Evolutionary conservation across 495 filamentous ascomycete species (phyloP).

Genomic region (Glarea lozoyensis): DNA sequence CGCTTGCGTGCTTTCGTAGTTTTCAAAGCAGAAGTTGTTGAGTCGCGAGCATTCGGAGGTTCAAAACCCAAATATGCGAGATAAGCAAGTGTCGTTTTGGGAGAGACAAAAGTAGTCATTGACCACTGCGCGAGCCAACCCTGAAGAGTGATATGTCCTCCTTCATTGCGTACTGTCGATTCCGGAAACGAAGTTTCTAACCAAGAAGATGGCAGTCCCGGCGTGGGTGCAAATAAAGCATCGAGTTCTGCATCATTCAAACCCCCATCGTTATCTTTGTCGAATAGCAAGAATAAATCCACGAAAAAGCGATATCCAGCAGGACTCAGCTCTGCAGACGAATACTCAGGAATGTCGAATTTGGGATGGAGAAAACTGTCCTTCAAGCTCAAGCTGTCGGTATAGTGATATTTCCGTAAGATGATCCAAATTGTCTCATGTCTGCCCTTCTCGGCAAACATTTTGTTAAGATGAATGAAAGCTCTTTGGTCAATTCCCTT

Average conservation of each 20-base stretch:
- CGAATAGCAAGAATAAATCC: constrained; percentile 87
- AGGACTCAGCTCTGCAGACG: constrained; percentile 89
- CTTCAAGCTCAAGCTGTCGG: constrained; percentile 82
- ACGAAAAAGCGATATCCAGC: constrained; percentile 96
- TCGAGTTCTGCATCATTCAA: constrained; percentile 75
- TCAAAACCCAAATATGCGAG: constrained; percentile 93
- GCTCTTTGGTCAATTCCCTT: constrained; percentile 71
- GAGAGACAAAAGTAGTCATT: constrained; percentile 96
- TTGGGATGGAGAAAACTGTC: constrained; percentile 87
- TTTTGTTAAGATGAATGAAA: constrained; percentile 84
- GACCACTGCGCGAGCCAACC: constrained; percentile 99
- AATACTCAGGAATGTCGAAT: constrained; percentile 84
- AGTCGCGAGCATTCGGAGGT: constrained; percentile 49
- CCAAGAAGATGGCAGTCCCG: constrained; percentile 81
- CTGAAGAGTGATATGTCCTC: constrained; percentile 89
- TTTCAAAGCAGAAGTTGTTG: constrained; percentile 75
- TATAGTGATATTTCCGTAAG: constrained; percentile 91
- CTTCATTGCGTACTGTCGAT: constrained; percentile 89
- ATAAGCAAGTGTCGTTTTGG: constrained; percentile 90
- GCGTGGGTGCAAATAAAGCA: constrained; percentile 87
- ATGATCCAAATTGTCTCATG: constrained; percentile 98
- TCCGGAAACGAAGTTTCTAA: constrained; percentile 79
- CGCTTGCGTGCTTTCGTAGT: constrained; percentile 85
- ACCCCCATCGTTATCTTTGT: constrained; percentile 96
- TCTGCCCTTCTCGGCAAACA: constrained; percentile 94